Percentiles rank a stretch among this genome's conserved stretches.
Evolutionary conservation across 2,329 filamentous ascomycete genomes (phyloP).

Genomic region (Westerdykella sp.): DNA sequence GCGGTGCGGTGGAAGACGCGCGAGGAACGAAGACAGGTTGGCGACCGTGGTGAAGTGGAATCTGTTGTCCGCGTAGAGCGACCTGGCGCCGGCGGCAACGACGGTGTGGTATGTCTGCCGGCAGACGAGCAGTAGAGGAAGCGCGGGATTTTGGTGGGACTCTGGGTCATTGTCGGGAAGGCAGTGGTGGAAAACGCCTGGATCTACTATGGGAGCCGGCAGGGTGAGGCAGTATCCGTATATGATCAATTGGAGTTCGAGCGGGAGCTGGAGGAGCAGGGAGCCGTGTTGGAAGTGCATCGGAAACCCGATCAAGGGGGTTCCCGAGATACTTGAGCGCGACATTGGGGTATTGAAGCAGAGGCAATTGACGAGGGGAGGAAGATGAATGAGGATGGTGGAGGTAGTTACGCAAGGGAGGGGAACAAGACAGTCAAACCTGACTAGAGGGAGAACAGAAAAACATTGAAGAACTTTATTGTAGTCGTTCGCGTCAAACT

Average conservation of each 20-base stretch:
- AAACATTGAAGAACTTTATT: too few species aligned
- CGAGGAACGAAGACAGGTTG: slow-evolving; percentile 26
- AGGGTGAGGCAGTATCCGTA: slow-evolving; percentile 23
- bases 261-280: slow-evolving; percentile 25
- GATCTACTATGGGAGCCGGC: slow-evolving; percentile 20
- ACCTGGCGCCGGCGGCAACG: slow-evolving; percentile 22
- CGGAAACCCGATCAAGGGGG: slow-evolving; percentile 7
- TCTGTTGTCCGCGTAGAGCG: slow-evolving; percentile 29
- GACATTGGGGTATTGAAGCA: too few species aligned
- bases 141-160: slow-evolving; percentile 4
- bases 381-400: too few species aligned
- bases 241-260: slow-evolving; percentile 33
- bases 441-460: too few species aligned
- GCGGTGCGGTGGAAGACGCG: slow-evolving; percentile 13
- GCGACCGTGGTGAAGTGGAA: slow-evolving; percentile 35
- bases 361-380: too few species aligned
- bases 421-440: too few species aligned
- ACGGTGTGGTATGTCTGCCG: slow-evolving; percentile 23
- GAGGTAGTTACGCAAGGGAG: too few species aligned
- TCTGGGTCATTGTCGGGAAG: not conserved
- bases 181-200: slow-evolving; percentile 4
- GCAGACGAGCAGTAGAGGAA: slow-evolving; percentile 35
- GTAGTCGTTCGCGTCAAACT: too few species aligned
- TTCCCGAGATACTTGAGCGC: too few species aligned
- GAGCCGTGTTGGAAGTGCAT: slow-evolving; percentile 27